phyloP scores from a whole-genome alignment of 2,329 filamentous ascomycete species.

The Phyllosticta ampelicida region DNA sequence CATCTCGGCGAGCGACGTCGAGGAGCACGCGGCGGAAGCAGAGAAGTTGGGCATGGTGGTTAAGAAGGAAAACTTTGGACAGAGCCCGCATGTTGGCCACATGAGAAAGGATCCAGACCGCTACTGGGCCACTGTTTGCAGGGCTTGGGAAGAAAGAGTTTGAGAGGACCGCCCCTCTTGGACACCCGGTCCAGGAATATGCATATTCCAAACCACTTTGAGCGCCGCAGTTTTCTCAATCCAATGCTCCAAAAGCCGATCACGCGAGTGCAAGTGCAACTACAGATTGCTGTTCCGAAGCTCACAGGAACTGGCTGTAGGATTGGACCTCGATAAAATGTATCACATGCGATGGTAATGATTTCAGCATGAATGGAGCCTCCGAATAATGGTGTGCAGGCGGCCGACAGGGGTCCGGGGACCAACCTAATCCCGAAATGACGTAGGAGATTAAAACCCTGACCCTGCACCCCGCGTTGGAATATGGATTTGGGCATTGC shows the following conservation, averaged over 20 bases:
- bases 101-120: constrained; percentile 45
- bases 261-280: background rate
- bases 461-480: background rate
- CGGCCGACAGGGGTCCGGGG: background rate
- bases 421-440: background rate
- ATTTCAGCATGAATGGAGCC: too few species aligned
- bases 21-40: constrained; percentile 39
- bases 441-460: background rate
- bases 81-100: constrained; percentile 51
- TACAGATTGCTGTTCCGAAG: background rate
- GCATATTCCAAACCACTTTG: background rate
- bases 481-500: background rate
- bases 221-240: background rate
- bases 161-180: background rate
- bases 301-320: background rate
- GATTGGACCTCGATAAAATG: background rate
- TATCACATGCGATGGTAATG: too few species aligned
- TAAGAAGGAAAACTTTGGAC: constrained; percentile 44
- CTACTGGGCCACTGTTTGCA: constrained; percentile 44
- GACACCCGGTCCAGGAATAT: background rate
- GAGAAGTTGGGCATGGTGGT: constrained; percentile 42
- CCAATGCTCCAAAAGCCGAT: too few species aligned
- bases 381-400: background rate
- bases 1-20: constrained; percentile 46
- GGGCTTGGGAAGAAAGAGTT: constrained; percentile 3